These are phyloP conservation scores for Penicillium alfredii DNA, from an alignment of 495 filamentous ascomycete genomes.

Conservation along the genomic window DNA sequence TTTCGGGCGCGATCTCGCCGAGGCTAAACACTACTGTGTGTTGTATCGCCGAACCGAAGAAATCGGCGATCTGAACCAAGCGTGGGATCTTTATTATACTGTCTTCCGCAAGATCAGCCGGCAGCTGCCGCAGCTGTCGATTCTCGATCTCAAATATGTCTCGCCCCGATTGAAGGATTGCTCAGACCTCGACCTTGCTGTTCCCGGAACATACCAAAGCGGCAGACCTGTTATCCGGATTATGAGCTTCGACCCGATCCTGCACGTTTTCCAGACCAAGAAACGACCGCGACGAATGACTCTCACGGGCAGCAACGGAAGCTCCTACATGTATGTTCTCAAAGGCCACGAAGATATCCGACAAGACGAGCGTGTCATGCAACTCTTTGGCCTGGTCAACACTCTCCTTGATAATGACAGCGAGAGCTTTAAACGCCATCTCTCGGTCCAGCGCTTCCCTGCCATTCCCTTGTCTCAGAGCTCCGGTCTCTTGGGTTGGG, in stretches of 20 bases:
- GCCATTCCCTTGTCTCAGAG: constrained; percentile 94
- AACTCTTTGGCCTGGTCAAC: constrained; percentile 93
- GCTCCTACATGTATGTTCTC: constrained; percentile 74
- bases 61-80: constrained; percentile 89
- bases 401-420: constrained; percentile 87
- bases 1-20: constrained; percentile 88
- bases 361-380: constrained; percentile 98
- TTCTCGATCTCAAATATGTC: constrained; percentile 91
- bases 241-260: constrained; percentile 77
- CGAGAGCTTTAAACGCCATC: constrained; percentile 92
- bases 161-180: constrained; percentile 85
- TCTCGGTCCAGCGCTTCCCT: constrained; percentile 90
- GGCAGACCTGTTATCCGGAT: constrained; percentile 83
- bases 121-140: constrained; percentile 84
- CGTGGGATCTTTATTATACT: constrained; percentile 98
- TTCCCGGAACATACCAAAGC: constrained; percentile 88
- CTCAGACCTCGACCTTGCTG: constrained; percentile 78
- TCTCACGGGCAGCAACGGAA: constrained; percentile 82
- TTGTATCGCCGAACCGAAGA: constrained; percentile 84
- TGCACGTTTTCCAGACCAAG: constrained; percentile 93
- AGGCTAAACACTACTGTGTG: constrained; percentile 91
- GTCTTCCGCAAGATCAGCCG: constrained; percentile 93
- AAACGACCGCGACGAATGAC: constrained; percentile 88
- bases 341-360: constrained; percentile 99
- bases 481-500: constrained; percentile 91